Percentiles rank a stretch among this genome's conserved stretches.
Evolutionary conservation across 257 asterid species (phyloP).

Genomic region (Solanum tarijense): DNA sequence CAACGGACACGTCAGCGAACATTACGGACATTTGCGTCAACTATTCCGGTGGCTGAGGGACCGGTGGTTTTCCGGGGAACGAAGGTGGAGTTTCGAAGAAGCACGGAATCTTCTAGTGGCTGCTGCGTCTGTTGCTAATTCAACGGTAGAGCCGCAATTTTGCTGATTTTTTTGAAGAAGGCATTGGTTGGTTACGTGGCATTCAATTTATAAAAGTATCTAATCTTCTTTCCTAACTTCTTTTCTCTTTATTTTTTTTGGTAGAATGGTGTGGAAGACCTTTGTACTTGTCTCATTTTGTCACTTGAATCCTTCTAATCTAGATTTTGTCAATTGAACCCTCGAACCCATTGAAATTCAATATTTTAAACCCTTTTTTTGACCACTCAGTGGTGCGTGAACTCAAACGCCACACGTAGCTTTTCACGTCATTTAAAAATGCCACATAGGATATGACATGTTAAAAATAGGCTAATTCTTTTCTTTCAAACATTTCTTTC

Average conservation of each 20-base stretch:
- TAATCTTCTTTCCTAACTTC: neutral
- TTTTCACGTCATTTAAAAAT: too few relatives aligned
- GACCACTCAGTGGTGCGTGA: too few relatives aligned
- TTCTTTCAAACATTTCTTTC: too few relatives aligned
- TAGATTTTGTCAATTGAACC: too few relatives aligned
- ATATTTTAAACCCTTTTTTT: too few relatives aligned
- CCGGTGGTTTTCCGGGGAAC: neutral
- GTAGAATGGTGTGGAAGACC: too few relatives aligned
- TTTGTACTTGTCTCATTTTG: too few relatives aligned
- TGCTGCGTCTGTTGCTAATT: neutral
- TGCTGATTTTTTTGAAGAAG: neutral
- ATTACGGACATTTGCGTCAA: constrained; percentile 46
- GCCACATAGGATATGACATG: too few relatives aligned
- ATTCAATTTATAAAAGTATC: neutral
- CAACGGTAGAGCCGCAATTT: neutral
- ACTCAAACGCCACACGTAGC: too few relatives aligned
- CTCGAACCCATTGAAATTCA: too few relatives aligned
- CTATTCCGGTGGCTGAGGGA: neutral
- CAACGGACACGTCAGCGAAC: constrained; percentile 37
- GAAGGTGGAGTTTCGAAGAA: neutral
- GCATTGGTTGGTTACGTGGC: neutral
- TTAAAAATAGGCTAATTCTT: too few relatives aligned
- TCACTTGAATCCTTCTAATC: too few relatives aligned
- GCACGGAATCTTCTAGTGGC: neutral
- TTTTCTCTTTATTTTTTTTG: neutral